Conservation (phyloP, 2,329 filamentous ascomycete genomes). For the Fusarium papillatum region DNA sequence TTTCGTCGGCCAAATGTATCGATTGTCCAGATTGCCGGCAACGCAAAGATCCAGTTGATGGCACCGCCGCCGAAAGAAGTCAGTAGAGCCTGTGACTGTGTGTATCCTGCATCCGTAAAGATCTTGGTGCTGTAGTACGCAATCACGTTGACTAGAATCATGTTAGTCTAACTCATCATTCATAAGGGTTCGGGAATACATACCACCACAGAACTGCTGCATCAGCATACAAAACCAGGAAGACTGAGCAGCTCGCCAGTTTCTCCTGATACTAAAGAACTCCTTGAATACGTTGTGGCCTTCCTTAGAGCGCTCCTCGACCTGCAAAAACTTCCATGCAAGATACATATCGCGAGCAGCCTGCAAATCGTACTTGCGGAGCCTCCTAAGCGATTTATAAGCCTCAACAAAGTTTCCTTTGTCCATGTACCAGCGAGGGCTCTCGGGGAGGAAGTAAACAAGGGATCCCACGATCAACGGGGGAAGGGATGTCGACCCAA, state of each 20-base stretch:
- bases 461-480: slow-evolving; percentile 67
- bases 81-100: slow-evolving; percentile 45
- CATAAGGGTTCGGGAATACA: slow-evolving; percentile 50
- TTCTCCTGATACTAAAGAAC: slow-evolving; percentile 47
- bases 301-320: slow-evolving; percentile 44
- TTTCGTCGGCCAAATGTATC: slow-evolving; percentile 68
- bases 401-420: slow-evolving; percentile 59
- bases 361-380: slow-evolving; percentile 61
- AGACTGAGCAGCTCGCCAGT: slow-evolving; percentile 48
- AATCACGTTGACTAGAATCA: slow-evolving; percentile 52
- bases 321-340: slow-evolving; percentile 54
- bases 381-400: slow-evolving; percentile 58
- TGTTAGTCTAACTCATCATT: slow-evolving; percentile 56
- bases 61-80: slow-evolving; percentile 53
- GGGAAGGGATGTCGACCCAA: slow-evolving; percentile 69
- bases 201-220: slow-evolving; percentile 57
- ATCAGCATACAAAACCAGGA: slow-evolving; percentile 53
- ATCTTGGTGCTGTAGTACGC: slow-evolving; percentile 49
- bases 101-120: slow-evolving; percentile 45
- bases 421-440: slow-evolving; percentile 60
- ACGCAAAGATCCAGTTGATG: slow-evolving; percentile 63
- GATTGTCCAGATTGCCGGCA: slow-evolving; percentile 51
- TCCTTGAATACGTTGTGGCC: slow-evolving; percentile 42
- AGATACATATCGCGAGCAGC: slow-evolving; percentile 65
- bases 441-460: slow-evolving; percentile 75